These are phyloP conservation scores for Rhytidiadelphus loreus DNA, from an alignment of 225 moss, liverwort and hornwort genomes.

Conservation along the genomic window DNA sequence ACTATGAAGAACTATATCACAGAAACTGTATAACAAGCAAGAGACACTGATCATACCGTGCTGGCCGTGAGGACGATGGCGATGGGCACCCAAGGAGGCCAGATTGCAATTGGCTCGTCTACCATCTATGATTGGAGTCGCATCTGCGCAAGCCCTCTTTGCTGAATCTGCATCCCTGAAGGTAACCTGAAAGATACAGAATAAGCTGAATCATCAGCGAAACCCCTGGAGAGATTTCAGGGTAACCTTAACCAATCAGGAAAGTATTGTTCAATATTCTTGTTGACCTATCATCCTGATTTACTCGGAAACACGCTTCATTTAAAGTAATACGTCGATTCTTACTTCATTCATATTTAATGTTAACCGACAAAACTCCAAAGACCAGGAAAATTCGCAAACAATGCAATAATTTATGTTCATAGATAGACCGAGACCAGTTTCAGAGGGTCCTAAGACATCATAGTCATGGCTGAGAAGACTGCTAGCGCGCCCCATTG, in stretches of 20 bases:
- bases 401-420: neutral
- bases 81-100: conserved; percentile 93
- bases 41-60: conserved; percentile 51
- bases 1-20: neutral
- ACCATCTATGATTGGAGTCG: conserved; percentile 98
- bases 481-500: neutral
- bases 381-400: neutral
- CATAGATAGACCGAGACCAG: neutral
- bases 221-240: neutral
- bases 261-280: neutral
- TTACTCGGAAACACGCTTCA: neutral
- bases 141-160: conserved; percentile 90
- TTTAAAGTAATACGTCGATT: neutral
- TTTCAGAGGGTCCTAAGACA: neutral
- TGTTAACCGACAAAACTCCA: neutral
- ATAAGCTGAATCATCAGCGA: neutral
- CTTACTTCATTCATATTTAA: neutral
- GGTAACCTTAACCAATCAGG: neutral
- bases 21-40: neutral
- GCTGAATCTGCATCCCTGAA: conserved; percentile 96
- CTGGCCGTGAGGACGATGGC: conserved; percentile 90
- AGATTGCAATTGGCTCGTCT: conserved; percentile 98
- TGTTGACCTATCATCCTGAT: neutral
- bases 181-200: conserved; percentile 62
- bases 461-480: neutral